A percentile compares a stretch with the other conserved stretches of the same genome.
These are phyloP conservation scores for Vaccinium vitisidaea DNA, from an alignment of 148 eudicot species.

Conservation along the genomic window DNA sequence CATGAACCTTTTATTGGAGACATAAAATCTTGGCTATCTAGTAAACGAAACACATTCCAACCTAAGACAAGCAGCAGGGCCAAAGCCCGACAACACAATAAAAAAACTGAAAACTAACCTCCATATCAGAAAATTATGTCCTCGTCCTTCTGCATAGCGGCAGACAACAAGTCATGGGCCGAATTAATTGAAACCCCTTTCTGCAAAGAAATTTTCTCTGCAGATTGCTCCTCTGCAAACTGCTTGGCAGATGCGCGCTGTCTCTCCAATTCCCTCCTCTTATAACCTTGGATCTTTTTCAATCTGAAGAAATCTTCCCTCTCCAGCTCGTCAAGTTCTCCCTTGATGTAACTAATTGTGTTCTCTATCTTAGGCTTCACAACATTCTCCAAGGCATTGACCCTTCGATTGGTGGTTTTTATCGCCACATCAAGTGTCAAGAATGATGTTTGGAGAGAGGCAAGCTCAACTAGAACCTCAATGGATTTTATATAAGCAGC, in stretches of 20 bases:
- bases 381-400: slow-evolving; percentile 75
- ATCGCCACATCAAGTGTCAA: slow-evolving; percentile 86
- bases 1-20: background rate
- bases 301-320: slow-evolving; percentile 87
- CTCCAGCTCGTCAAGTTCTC: slow-evolving; percentile 83
- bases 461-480: slow-evolving; percentile 86
- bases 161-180: background rate
- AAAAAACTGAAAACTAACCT: background rate
- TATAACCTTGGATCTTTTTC: slow-evolving; percentile 80
- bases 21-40: slow-evolving; percentile 1
- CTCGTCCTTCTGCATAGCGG: background rate
- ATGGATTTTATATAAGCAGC: slow-evolving; percentile 49
- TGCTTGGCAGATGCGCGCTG: slow-evolving; percentile 44
- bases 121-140: slow-evolving; percentile 10
- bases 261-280: slow-evolving; percentile 74
- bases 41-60: background rate
- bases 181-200: background rate
- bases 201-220: slow-evolving; percentile 3
- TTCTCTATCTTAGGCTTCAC: slow-evolving; percentile 79
- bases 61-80: background rate
- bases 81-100: background rate
- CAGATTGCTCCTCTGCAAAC: slow-evolving; percentile 2
- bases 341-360: slow-evolving; percentile 77
- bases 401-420: slow-evolving; percentile 85
- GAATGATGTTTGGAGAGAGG: slow-evolving; percentile 85